Base-by-base conservation (phyloP, 345 rosid genomes). In the Lumnitzera racemosa region DNA sequence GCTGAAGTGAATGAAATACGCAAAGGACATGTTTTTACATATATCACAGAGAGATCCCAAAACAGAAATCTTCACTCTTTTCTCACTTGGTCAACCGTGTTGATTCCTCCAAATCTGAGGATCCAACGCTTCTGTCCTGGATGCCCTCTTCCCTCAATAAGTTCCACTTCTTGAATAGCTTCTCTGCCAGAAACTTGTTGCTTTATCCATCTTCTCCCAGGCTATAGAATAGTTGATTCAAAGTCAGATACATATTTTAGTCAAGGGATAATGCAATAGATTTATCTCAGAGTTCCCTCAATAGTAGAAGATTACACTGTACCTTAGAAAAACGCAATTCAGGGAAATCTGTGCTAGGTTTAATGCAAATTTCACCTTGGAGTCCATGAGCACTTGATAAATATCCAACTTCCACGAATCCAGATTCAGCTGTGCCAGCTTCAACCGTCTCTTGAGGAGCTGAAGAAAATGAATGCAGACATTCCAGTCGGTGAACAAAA, bases 181-280 rank as follows among this genome's bases (percentile, higher is more conserved):
- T 83, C 85, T 66, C 74, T 80, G 59, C 96, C 95, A 63, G 66
- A 54, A 57, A 81, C 69, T 57, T 65, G 81, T 74, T 80, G 89
- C 75, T 75, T 83, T 62, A 91, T 62, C 96, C 98, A 91, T 83
- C 98, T 83, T 78, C 61, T 82, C 62, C 98, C 96, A 62, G 92
- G 83, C 98, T 91, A 74, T 56, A 59, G 7, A 50, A 25, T 46
- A 16, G 49, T 50, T 51, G 27, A 63, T 24, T 51, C 41, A 66
- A 58, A 46, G 24, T 12, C 43, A 46, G 48, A 53, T 25, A 16
- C 53, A 55, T 43, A 64, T 17, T 49, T 57, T 46, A 15, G 53
- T 53, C 55, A 10, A 36, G 23, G 25, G 25, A 60, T 15, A 59
- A 15, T 13, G 47, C 11, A 43, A 5, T 59, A 56, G 46, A 52